Evolutionary conservation across 2,329 filamentous ascomycete genomes (phyloP), one percentile per base, ranked within the genome.

Genomic region (Anthostomella pinea): DNA sequence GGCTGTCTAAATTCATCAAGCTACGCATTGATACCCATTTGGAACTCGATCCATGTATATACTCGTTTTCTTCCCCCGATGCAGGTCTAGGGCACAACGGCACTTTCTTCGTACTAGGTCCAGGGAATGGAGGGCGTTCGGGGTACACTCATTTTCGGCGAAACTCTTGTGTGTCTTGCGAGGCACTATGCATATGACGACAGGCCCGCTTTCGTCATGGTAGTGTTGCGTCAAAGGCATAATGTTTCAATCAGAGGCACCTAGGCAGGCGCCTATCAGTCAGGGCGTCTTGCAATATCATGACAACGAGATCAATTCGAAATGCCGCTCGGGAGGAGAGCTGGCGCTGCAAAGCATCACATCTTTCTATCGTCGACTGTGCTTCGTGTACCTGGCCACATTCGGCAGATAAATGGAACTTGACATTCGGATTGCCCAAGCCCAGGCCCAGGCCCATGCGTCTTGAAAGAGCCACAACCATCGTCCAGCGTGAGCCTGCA

Each of bases 11-110:
- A 45, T 34, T 42, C 29, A 41, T 45, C 21, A 20, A 36, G 39
- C 32, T 38, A 41, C 30, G 40, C 41, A 41, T 49, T 44, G 46
- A 51, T 49, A 49, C 46, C 49, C 43, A 45, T 34, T 31, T 44
- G 49, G 42, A 44, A 33, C 33, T 30, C 34, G 39, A 35, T 46
- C 44, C 41, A 39, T 46, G 46, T 48, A 49, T 42, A 51, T 46
- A 49, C 31, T 48, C 34, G 34, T 27, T 35, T 41, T 38, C 40
- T 24, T 18, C n/a, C n/a, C n/a, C 14, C 29, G 39, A 41, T 39
- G 30, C 35, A 40, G 30, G 18, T 26, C 32, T 30, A 32, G 35
- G 40, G 43, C 26, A 27, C 38, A 39, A 45, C 37, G 42, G 43
- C 27, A 43, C 46, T 39, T 46, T 13, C 25, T 27, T 27, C 13